Conservation (phyloP, 495 filamentous ascomycete genomes). For the Platismatia glauca region DNA sequence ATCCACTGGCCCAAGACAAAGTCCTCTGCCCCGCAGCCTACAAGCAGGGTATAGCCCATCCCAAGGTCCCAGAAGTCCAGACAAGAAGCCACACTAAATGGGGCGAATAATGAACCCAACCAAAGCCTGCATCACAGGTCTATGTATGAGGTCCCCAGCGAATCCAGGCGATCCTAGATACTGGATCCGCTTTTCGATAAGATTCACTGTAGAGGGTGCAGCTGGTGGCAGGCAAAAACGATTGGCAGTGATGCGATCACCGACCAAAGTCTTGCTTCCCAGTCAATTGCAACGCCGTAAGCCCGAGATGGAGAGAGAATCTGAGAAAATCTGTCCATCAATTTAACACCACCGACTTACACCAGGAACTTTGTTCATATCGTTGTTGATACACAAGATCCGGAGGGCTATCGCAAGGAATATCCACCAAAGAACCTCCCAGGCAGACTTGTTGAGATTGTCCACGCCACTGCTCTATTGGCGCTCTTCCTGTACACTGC, state of each 20-base stretch:
- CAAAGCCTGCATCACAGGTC: not conserved
- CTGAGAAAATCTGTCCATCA: not conserved
- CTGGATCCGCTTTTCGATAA: not conserved
- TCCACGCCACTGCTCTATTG: too few species aligned
- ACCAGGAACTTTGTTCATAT: not conserved
- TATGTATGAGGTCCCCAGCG: not conserved
- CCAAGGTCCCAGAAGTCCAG: not conserved
- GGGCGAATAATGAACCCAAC: not conserved
- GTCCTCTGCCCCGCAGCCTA: not conserved
- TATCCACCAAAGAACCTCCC: not conserved
- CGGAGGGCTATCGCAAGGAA: not conserved
- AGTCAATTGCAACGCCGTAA: not conserved
- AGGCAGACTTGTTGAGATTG: not conserved
- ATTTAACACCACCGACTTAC: too few species aligned
- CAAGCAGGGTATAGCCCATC: not conserved
- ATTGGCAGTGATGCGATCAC: not conserved
- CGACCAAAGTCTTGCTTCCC: not conserved
- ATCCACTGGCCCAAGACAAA: not conserved
- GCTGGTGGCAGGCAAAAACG: not conserved
- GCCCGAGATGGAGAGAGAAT: not conserved
- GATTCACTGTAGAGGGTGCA: not conserved
- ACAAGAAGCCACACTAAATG: not conserved
- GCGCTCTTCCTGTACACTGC: too few species aligned
- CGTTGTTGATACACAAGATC: not conserved
- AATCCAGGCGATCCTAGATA: not conserved